Evolutionary conservation across 2,329 filamentous ascomycete species (phyloP).

Genomic region (Fusarium circinatum): DNA sequence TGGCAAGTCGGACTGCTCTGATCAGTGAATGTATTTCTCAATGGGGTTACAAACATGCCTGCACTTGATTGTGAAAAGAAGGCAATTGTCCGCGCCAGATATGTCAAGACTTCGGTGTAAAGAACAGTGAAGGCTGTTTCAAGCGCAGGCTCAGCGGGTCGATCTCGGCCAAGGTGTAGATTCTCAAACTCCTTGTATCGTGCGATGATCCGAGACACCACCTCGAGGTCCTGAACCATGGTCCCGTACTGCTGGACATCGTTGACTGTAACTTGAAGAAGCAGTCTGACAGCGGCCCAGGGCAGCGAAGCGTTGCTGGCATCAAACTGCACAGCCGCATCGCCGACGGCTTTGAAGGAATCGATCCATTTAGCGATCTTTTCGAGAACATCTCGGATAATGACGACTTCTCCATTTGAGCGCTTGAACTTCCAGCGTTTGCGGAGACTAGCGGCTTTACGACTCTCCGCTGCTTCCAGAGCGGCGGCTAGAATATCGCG

Average conservation of each 20-base stretch:
- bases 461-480: not conserved
- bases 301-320: not conserved
- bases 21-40: fast-evolving
- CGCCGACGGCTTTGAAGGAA: not conserved
- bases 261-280: conserved; percentile 2
- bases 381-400: conserved; percentile 6
- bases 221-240: not conserved
- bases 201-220: not conserved
- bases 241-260: not conserved
- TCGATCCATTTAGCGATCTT: conserved; percentile 16
- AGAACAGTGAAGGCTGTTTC: not conserved
- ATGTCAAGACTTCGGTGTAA: not conserved
- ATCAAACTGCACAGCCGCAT: conserved; percentile 4
- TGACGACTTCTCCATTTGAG: not conserved
- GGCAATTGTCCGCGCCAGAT: not conserved
- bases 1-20: not conserved
- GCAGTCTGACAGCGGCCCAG: conserved; percentile 6
- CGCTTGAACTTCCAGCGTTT: conserved; percentile 20
- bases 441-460: not conserved
- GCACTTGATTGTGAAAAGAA: not conserved
- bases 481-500: not conserved
- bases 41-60: not conserved
- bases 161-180: not conserved
- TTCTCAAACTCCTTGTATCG: not conserved
- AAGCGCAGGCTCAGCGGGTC: not conserved